Conservation (phyloP, 2,329 filamentous ascomycete species). For the Colletotrichum incanum region DNA sequence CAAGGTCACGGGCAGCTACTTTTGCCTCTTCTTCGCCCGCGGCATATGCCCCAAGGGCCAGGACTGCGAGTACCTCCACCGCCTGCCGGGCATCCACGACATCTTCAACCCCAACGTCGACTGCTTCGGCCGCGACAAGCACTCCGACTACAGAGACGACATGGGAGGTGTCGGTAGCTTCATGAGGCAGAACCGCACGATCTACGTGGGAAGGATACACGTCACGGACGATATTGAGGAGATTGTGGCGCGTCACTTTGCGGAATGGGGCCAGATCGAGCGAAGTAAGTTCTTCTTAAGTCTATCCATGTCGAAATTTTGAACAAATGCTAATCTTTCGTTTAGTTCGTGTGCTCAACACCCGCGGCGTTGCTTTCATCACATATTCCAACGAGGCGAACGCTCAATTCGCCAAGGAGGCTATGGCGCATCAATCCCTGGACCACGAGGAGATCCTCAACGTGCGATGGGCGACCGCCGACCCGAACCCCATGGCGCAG, state of each 20-base stretch:
- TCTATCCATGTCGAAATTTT: constrained; percentile 11
- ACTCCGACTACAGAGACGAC: constrained; percentile 93
- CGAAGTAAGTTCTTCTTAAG: constrained; percentile 63
- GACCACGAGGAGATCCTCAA: constrained; percentile 96
- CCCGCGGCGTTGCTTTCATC: constrained; percentile 92
- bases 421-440: constrained; percentile 94
- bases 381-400: constrained; percentile 88
- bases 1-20: constrained; percentile 84
- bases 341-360: constrained; percentile 83
- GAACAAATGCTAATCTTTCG: background rate
- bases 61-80: constrained; percentile 95
- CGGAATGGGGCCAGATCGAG: constrained; percentile 96
- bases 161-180: constrained; percentile 98
- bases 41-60: constrained; percentile 83
- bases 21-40: constrained; percentile 88
- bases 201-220: constrained; percentile 95
- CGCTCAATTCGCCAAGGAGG: constrained; percentile 91
- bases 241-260: constrained; percentile 93
- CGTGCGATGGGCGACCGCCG: constrained; percentile 96
- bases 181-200: constrained; percentile 91
- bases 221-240: constrained; percentile 98
- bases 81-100: constrained; percentile 88
- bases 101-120: constrained; percentile 95
- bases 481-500: constrained; percentile 95
- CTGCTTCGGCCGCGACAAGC: constrained; percentile 95